Base-by-base conservation (phyloP, 2,329 filamentous ascomycete species). In the Aspergillus puulaauensis region DNA sequence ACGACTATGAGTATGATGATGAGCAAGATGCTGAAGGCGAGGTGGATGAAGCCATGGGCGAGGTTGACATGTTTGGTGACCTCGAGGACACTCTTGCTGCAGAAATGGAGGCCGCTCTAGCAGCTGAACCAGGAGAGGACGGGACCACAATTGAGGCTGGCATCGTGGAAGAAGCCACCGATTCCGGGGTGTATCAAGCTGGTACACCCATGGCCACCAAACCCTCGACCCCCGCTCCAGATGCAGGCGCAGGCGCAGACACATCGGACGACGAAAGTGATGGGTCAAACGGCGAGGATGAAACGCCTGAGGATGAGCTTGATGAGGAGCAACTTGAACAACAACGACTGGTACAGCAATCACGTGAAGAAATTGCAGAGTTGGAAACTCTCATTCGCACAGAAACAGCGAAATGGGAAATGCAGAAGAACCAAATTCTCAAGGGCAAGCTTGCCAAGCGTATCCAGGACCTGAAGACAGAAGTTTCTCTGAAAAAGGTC, bases 11-110 rank as follows among this genome's bases (percentile, higher is more conserved):
- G 17, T 77, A 79, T 48, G 77, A 77, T 23, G 76, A 78, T 21
- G 77, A 80, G 50, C 79, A 80, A 33, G 80, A 82, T 63, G 79
- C 80, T 6, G 78, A 80, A 53, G 78, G 73, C 27, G 80, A 82
- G 61, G 72, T 73, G 11, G 77, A 80, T 6, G 77, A 80, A 47
- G 75, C 77, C 56, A 71, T 76, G 61, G 68, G 71, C 19, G 65
- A 69, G 9, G 68, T 63, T 9, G 68, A 65, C 37, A 65, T 68
- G 44, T 72, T 71, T 52, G 73, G 70, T 37, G 71, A 73, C 27
- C 70, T 77, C 23, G 75, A 77, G 49, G 75, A 77, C 44, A 71
- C 71, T 5, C 68, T 79, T 33, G 75, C 73, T n/a, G 74, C 71
- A 8, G 76, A 77, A 50, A 74, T 79, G 71, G 77, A 79, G 58